phyloP scores from a whole-genome alignment of 2,329 filamentous ascomycete genomes.

The Dactylellina parvicollis region DNA sequence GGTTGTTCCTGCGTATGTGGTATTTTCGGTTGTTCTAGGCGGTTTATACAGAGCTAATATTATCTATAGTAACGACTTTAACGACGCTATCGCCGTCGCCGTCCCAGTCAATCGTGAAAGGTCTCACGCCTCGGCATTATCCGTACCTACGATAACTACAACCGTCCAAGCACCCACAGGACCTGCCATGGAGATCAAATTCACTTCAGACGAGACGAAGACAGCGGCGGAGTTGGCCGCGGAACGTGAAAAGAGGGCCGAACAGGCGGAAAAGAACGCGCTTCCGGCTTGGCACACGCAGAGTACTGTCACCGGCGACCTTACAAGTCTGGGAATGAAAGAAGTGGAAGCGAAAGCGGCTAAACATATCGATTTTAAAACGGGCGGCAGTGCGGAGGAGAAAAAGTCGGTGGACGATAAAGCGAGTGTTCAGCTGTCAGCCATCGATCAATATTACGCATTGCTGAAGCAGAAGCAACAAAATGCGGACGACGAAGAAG shows the following conservation, averaged over 20 bases:
- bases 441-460: slow-evolving; percentile 58
- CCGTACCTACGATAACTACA: slow-evolving; percentile 36
- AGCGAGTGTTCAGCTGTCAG: slow-evolving; percentile 54
- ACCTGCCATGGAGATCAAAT: slow-evolving; percentile 64
- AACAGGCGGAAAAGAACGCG: slow-evolving; percentile 66
- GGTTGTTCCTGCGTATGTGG: slow-evolving; percentile 69
- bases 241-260: slow-evolving; percentile 64
- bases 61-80: slow-evolving; percentile 57
- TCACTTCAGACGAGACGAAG: slow-evolving; percentile 65
- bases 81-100: slow-evolving; percentile 57
- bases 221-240: slow-evolving; percentile 65
- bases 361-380: slow-evolving; percentile 58
- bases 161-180: slow-evolving; percentile 13
- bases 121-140: slow-evolving; percentile 45
- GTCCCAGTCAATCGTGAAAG: slow-evolving; percentile 57
- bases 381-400: slow-evolving; percentile 53
- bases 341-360: slow-evolving; percentile 57
- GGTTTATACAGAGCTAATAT: slow-evolving; percentile 1
- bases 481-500: slow-evolving; percentile 62
- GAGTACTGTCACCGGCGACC: slow-evolving; percentile 63
- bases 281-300: slow-evolving; percentile 67
- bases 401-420: slow-evolving; percentile 55
- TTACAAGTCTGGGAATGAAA: slow-evolving; percentile 57
- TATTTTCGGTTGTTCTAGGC: neutral
- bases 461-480: slow-evolving; percentile 61